Percentiles rank a stretch among this genome's conserved stretches.
phyloP scores from a whole-genome alignment of 441 rosid species.

The Eutrema salsugineum region DNA sequence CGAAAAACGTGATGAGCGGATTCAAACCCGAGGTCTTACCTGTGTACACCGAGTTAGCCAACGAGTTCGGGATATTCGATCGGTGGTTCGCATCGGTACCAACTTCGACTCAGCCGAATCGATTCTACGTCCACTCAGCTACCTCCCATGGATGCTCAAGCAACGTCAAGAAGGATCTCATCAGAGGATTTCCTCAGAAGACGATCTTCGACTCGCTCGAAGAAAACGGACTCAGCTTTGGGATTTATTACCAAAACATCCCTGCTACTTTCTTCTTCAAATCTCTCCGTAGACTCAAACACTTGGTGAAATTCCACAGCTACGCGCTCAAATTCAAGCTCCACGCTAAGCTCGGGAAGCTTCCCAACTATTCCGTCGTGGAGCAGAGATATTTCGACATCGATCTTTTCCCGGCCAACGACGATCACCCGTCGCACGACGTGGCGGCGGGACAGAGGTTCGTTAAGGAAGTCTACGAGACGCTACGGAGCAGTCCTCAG shows the following conservation, averaged over 20 bases:
- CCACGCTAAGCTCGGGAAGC: conserved; percentile 64
- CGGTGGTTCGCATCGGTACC: conserved; percentile 98
- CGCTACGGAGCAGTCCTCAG: conserved; percentile 80
- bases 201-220: conserved; percentile 89
- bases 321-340: conserved; percentile 54
- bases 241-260: conserved; percentile 88
- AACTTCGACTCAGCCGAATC: conserved; percentile 94
- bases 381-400: conserved; percentile 87
- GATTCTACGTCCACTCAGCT: conserved; percentile 93
- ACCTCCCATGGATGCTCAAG: conserved; percentile 88
- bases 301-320: conserved; percentile 58
- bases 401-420: conserved; percentile 66
- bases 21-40: conserved; percentile 67
- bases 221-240: conserved; percentile 74
- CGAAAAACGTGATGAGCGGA: conserved; percentile 81
- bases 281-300: conserved; percentile 69
- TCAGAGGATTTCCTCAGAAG: conserved; percentile 85
- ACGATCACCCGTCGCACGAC: conserved; percentile 95
- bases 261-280: conserved; percentile 82
- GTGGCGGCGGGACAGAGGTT: conserved; percentile 81
- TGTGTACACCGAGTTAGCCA: conserved; percentile 70
- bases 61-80: conserved; percentile 84
- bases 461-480: conserved; percentile 93
- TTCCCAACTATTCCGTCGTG: conserved; percentile 83
- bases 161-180: conserved; percentile 78